A percentile compares a stretch with the other conserved stretches of the same genome.
phyloP scores from a whole-genome alignment of 768 basidiomycete genomes.

The Tubosaeta brunneosetosa region DNA sequence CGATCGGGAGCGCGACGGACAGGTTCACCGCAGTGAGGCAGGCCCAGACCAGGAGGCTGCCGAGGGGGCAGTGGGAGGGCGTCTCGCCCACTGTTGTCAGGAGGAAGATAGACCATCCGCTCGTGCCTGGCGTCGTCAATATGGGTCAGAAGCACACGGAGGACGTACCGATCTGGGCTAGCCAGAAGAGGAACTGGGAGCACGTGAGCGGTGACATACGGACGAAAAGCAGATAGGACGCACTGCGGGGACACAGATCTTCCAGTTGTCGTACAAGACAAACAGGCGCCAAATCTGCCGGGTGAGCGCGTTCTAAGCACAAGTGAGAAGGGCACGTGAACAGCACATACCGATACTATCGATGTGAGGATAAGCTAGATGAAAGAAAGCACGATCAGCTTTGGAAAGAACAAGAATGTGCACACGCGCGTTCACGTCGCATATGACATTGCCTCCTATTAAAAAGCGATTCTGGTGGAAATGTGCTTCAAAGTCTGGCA shows the following conservation, averaged over 20 bases:
- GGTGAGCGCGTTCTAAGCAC: not conserved
- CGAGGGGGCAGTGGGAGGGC: not conserved
- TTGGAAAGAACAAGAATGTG: not conserved
- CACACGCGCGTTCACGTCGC: constrained; percentile 8
- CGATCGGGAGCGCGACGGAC: constrained; percentile 13
- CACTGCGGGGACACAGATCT: constrained; percentile 18
- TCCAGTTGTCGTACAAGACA: constrained; percentile 11
- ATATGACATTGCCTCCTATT: constrained; percentile 4
- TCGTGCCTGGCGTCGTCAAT: constrained; percentile 7
- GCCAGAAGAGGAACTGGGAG: constrained; percentile 15
- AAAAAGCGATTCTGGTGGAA: not conserved
- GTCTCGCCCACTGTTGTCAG: not conserved
- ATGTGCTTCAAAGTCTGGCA: not conserved
- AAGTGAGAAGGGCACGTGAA: not conserved
- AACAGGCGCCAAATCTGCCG: constrained; percentile 23
- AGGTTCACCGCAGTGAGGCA: constrained; percentile 13
- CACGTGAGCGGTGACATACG: not conserved
- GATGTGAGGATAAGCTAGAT: constrained; percentile 13
- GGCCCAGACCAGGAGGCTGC: constrained; percentile 9
- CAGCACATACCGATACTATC: constrained; percentile 16
- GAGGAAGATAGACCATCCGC: not conserved
- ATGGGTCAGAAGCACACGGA: not conserved
- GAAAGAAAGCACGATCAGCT: not conserved
- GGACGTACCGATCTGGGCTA: constrained; percentile 16
- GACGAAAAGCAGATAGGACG: not conserved